Base-by-base conservation (phyloP, 106 monocot species). In the Gastrodia elata region DNA sequence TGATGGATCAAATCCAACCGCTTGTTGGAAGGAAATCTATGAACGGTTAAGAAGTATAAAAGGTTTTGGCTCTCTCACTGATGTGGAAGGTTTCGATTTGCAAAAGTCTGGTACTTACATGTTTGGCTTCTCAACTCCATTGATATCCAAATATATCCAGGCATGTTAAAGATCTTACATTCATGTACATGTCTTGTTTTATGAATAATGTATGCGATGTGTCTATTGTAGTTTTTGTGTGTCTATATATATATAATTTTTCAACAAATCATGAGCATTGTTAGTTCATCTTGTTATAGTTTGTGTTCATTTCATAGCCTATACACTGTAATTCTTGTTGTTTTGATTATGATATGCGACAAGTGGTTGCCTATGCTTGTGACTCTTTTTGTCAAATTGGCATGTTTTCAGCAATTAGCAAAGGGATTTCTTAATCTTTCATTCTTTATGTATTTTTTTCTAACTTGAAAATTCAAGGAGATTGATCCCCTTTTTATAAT, bases 1-100 rank as follows among this genome's bases (percentile, higher is more conserved):
- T 81, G 90, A 92, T 55, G 92, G 96, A 48, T 69, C 92, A 35
- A 86, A 86, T 78, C 96, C 96, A 27, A 82, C 69, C 86, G 68
- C 74, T 80, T 97, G 96, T 75, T 97, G 96, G 96, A 87, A 84
- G 76, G 84, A 97, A 80, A 86, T 97, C 25, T 97, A 88, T 74
- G 78, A 49, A 16, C 75, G 83, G 78, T 83, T 97, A 70, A 78
- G 76, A 65, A 75, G 81, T 27, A 87, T 67, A 16, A 71, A 67
- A 36, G 55, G 27, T n/a, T 64, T 86, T 70, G 73, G 48, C 73
- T 70, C 49, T 68, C 26, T 57, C 71, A 28, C 71, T 75, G 82
- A 71, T 41, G 74, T 70, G 5, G 84, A 67, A 37, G 79, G 77
- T 48, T 76, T 48, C 59, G 83, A 87, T 58, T 65, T 86, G 52